Evolutionary conservation across 805 yeast genomes (phyloP).

Genomic region (Spathaspora girioi): DNA sequence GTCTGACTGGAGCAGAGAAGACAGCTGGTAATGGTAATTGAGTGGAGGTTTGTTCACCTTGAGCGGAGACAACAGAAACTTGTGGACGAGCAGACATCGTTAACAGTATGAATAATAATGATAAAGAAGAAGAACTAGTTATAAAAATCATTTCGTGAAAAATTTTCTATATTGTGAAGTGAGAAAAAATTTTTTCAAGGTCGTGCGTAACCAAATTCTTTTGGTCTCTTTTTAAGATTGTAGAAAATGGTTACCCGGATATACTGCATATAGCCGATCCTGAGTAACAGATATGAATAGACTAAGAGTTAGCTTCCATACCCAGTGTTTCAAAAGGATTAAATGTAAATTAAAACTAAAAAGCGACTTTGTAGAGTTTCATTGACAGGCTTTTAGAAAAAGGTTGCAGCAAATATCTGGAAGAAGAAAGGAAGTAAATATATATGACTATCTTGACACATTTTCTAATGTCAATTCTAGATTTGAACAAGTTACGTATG

Average conservation of each 20-base stretch:
- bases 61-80: slow-evolving; percentile 87
- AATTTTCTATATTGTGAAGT: slow-evolving; percentile 5
- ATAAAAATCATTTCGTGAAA: slow-evolving; percentile 7
- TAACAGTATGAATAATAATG: slow-evolving; percentile 16
- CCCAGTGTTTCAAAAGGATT: background rate
- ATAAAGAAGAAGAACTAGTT: slow-evolving; percentile 14
- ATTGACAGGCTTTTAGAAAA: background rate
- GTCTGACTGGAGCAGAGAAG: slow-evolving; percentile 99
- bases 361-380: background rate
- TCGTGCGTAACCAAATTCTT: background rate
- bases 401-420: background rate
- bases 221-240: background rate
- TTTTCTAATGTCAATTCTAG: no score
- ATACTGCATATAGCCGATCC: background rate
- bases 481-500: no score
- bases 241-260: background rate
- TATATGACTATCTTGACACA: background rate
- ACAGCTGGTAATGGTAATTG: slow-evolving; percentile 96
- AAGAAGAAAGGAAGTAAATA: background rate
- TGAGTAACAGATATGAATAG: no score
- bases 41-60: slow-evolving; percentile 83
- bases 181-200: background rate
- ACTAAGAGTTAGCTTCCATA: no score
- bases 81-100: slow-evolving; percentile 78
- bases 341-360: background rate